Evolutionary conservation across 2,329 filamentous ascomycete genomes (phyloP).

Genomic region (Xylariales sp.): DNA sequence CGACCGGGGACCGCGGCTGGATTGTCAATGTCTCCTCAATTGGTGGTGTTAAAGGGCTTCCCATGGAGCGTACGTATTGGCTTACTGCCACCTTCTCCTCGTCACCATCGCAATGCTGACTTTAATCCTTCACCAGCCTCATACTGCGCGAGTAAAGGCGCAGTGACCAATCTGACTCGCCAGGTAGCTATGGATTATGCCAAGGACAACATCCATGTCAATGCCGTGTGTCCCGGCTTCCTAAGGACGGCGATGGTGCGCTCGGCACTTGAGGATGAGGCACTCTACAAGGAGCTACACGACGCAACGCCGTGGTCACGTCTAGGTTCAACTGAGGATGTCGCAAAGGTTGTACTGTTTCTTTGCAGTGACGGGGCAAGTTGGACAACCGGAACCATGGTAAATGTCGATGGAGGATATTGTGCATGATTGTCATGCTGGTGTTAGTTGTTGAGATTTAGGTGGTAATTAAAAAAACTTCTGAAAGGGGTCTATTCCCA

Average conservation of each 20-base stretch:
- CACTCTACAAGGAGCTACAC: constrained; percentile 1
- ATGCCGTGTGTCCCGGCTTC: constrained; percentile 49
- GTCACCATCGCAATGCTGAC: no score
- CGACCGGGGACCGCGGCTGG: constrained; percentile 40
- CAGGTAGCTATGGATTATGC: constrained; percentile 46
- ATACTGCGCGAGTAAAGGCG: constrained; percentile 46
- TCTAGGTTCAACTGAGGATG: constrained; percentile 10
- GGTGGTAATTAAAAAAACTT: no score
- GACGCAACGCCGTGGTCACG: constrained; percentile 8
- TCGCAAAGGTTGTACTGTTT: constrained; percentile 10
- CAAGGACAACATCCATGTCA: constrained; percentile 42
- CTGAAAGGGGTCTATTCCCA: no score
- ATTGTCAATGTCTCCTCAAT: constrained; percentile 45
- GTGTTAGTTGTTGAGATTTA: no score
- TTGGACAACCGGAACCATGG: constrained; percentile 9
- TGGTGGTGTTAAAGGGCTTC: constrained; percentile 32
- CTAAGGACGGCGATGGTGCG: constrained; percentile 13
- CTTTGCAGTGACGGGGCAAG: constrained; percentile 9
- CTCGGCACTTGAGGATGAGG: constrained; percentile 8
- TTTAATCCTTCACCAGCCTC: constrained; percentile 21
- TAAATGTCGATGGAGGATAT: constrained; percentile 11
- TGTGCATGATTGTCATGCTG: no score
- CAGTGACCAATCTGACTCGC: constrained; percentile 44
- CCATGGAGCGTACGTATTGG: constrained; percentile 21
- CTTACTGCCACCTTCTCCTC: no score